Percentiles rank a stretch among this genome's conserved stretches.
Evolutionary conservation across 768 basidiomycete species (phyloP).

Genomic region (Hirschioporus abietinus): DNA sequence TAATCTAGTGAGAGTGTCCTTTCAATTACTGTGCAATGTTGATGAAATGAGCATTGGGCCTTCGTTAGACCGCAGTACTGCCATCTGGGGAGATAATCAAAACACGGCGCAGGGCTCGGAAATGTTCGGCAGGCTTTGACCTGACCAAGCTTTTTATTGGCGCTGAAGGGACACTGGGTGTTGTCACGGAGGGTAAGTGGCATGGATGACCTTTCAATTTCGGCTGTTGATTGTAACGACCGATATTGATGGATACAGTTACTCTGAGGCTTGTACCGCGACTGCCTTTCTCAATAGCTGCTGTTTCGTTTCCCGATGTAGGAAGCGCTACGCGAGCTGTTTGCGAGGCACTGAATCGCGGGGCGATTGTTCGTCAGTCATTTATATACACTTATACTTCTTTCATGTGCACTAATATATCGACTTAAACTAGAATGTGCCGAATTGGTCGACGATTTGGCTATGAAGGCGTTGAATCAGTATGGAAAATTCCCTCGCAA

Average conservation of each 20-base stretch:
- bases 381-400: neutral
- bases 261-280: neutral
- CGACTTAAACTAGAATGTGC: slow-evolving; percentile 30
- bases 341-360: slow-evolving; percentile 31
- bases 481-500: slow-evolving; percentile 21
- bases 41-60: neutral
- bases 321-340: slow-evolving; percentile 36
- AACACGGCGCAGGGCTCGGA: slow-evolving; percentile 74
- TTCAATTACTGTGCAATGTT: neutral
- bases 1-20: slow-evolving; percentile 49
- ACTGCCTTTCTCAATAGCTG: slow-evolving; percentile 10
- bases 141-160: slow-evolving; percentile 86
- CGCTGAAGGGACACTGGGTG: slow-evolving; percentile 84
- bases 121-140: slow-evolving; percentile 86
- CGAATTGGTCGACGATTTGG: slow-evolving; percentile 37
- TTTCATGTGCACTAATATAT: neutral
- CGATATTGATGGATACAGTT: neutral
- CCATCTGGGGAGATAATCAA: slow-evolving; percentile 85
- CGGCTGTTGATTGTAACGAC: neutral
- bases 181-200: slow-evolving; percentile 70
- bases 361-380: slow-evolving; percentile 22
- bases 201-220: neutral
- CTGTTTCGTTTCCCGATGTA: slow-evolving; percentile 37
- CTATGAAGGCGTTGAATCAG: slow-evolving; percentile 23
- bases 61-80: slow-evolving; percentile 69